A percentile compares a stretch with the other conserved stretches of the same genome.
These are phyloP conservation scores for Ophidiomyces ophidiicola DNA, from an alignment of 2,329 filamentous ascomycete genomes.

Conservation along the genomic window DNA sequence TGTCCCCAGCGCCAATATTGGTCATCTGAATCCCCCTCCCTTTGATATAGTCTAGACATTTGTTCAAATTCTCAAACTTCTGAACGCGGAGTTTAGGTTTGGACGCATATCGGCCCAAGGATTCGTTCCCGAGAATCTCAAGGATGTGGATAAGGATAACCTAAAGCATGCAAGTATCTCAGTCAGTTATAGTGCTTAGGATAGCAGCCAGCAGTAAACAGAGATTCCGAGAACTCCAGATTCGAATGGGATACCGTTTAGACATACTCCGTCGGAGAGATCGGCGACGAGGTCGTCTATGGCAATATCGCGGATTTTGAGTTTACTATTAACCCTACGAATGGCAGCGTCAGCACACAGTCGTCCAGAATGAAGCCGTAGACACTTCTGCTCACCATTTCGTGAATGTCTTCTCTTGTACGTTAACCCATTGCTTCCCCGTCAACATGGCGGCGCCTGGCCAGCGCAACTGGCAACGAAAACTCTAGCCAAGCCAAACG, in stretches of 20 bases:
- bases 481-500: constrained; percentile 2
- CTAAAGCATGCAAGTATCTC: constrained; percentile 33
- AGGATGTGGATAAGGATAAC: constrained; percentile 93
- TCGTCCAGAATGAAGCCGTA: neutral
- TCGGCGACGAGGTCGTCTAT: constrained; percentile 81
- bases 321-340: constrained; percentile 84
- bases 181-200: constrained; percentile 1
- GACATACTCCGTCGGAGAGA: constrained; percentile 80
- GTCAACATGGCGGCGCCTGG: constrained; percentile 29
- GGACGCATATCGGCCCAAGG: constrained; percentile 88
- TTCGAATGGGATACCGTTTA: constrained; percentile 3
- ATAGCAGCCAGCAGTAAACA: neutral
- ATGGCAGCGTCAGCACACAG: constrained; percentile 1
- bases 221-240: neutral
- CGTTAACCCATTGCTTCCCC: constrained; percentile 56
- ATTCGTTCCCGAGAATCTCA: constrained; percentile 88
- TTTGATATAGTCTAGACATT: constrained; percentile 86
- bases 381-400: constrained; percentile 58
- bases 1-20: constrained; percentile 95
- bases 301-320: constrained; percentile 62
- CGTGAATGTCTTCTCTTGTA: constrained; percentile 98
- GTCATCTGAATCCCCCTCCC: constrained; percentile 88
- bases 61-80: constrained; percentile 95
- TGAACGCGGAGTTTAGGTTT: constrained; percentile 94
- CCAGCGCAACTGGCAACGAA: constrained; percentile 11